Percentiles rank a stretch among this genome's conserved stretches.
phyloP scores from a whole-genome alignment of 2,329 filamentous ascomycete genomes.

The Colletotrichum euphorbiae region DNA sequence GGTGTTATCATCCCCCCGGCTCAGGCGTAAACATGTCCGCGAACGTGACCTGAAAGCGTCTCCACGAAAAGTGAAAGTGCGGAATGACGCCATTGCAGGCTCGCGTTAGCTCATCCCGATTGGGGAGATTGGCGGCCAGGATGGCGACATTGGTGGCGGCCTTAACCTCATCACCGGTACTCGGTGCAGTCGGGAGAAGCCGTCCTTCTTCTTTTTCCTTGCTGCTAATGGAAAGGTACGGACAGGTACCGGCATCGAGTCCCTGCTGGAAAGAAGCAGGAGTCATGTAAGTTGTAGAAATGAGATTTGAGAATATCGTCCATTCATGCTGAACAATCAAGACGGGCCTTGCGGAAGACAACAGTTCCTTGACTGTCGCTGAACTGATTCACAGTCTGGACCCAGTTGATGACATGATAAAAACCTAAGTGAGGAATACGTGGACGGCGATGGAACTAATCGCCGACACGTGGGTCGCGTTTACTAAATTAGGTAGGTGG shows the following conservation, averaged over 20 bases:
- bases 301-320: slow-evolving; percentile 20
- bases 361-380: not conserved
- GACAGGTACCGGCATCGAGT: slow-evolving; percentile 19
- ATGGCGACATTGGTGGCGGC: slow-evolving; percentile 34
- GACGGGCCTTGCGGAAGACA: not conserved
- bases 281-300: not conserved
- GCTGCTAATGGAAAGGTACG: slow-evolving; percentile 17
- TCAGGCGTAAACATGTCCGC: not conserved
- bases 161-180: slow-evolving; percentile 38
- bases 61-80: not conserved
- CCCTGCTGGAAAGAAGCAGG: not conserved
- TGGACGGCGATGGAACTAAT: slow-evolving; percentile 15
- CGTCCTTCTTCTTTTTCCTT: not conserved
- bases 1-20: not conserved
- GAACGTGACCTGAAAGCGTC: slow-evolving; percentile 2
- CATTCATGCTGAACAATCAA: slow-evolving; percentile 20
- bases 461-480: not conserved
- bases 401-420: slow-evolving; percentile 22
- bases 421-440: slow-evolving; percentile 17
- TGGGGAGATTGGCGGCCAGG: slow-evolving; percentile 39
- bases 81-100: slow-evolving; percentile 38
- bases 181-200: slow-evolving; percentile 27
- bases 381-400: slow-evolving; percentile 16
- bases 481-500: too few relatives aligned
- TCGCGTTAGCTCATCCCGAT: slow-evolving; percentile 39